Evolutionary conservation across 306 rosid genomes (phyloP), one percentile per base, ranked within the genome.

Genomic region (Trifolium fragiferum): DNA sequence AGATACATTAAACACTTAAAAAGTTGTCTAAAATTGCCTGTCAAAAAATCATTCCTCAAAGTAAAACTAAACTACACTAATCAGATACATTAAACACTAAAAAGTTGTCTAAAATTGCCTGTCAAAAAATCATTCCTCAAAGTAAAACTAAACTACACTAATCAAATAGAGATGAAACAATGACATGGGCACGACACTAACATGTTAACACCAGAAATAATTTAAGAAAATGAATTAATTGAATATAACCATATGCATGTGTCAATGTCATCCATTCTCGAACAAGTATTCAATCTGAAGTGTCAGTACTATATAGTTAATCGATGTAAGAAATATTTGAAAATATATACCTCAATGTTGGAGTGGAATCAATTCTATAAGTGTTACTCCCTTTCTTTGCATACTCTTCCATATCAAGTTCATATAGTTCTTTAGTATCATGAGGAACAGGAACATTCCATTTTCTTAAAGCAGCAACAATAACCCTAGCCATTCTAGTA

Each of bases 351-450:
- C 85, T 89, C 73, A 91, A 80, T 8, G 85, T 65, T 40, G 83
- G 75, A 51, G 98, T 84, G 76, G 84, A 77, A 19, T 85, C 91
- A 75, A 88, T 89, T 73, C 89, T 87, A 49, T 10, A 82, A 54
- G 60, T 54, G 60, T 54, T 54, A 40, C 78, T 88, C 59, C 85
- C 84, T 18, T 82, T 76, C 66, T 81, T 84, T 15, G 83, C 74
- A 73, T 90, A 89, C 23, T 76, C 81, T 68, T 82, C 88, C 76
- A 76, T 63, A 57, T 76, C 83, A 65, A 89, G 80, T 70, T 93
- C 97, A 78, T 89, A 78, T 0, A 93, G 86, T 72, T 88, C 86
- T 47, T 85, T 84, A 12, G 87, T 82, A 77, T 89, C 91, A 72
- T 60, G 68, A 19, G 98, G 96, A 59, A 78, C 21, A 57, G 76